phyloP scores from a whole-genome alignment of 768 basidiomycete species.

The Tylopilus balloui region DNA sequence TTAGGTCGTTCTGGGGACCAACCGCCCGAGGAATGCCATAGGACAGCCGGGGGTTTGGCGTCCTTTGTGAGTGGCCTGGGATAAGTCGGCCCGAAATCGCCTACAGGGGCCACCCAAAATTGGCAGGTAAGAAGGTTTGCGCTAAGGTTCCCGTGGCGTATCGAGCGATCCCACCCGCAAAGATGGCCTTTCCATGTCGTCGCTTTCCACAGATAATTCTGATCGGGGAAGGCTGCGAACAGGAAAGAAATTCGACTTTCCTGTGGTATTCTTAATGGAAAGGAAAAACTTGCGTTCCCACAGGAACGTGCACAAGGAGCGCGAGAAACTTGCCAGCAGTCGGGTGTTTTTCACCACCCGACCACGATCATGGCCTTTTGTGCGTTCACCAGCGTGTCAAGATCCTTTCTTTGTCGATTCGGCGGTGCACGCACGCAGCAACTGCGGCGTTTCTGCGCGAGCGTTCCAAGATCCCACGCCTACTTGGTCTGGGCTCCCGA shows the following conservation, averaged over 20 bases:
- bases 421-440: neutral
- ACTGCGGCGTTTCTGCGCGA: constrained; percentile 13
- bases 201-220: neutral
- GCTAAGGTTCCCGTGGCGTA: too few species aligned
- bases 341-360: too few species aligned
- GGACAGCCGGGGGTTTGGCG: neutral
- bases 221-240: neutral
- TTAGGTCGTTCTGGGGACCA: neutral
- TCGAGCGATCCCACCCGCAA: neutral
- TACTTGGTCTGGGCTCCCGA: constrained; percentile 64
- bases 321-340: neutral
- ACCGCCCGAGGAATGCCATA: neutral
- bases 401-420: neutral
- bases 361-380: neutral
- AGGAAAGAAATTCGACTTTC: neutral
- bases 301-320: neutral
- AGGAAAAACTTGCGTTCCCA: constrained; percentile 1
- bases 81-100: constrained; percentile 4
- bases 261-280: neutral
- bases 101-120: neutral
- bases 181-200: neutral
- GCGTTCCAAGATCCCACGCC: constrained; percentile 3
- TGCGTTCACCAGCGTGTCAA: neutral
- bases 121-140: constrained; percentile 9
- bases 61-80: too few species aligned